A percentile compares a stretch with the other conserved stretches of the same genome.
Evolutionary conservation across 108 stramenopile genomes (phyloP).

Genomic region (Schizochytrium sp.): DNA sequence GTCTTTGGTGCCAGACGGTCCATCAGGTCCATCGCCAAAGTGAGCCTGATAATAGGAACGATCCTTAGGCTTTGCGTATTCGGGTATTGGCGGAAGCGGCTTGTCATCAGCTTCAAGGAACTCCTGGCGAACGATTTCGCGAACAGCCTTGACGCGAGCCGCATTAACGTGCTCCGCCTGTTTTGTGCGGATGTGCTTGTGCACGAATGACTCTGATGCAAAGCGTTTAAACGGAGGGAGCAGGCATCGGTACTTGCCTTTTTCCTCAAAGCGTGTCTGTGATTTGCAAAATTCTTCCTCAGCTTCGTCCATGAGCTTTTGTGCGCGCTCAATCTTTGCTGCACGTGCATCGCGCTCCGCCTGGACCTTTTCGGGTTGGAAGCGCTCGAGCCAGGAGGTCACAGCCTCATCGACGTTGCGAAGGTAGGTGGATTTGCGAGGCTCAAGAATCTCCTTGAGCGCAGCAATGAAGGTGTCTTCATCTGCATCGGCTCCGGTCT

Average conservation of each 20-base stretch:
- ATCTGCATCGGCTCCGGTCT: not conserved
- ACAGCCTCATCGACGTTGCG: constrained; percentile 11
- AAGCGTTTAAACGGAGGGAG: constrained; percentile 25
- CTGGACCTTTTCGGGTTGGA: constrained; percentile 5
- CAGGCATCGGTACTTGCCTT: constrained; percentile 16
- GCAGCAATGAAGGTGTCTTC: not conserved
- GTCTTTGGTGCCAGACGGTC: not conserved
- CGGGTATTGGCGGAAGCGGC: constrained; percentile 38
- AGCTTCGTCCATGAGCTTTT: constrained; percentile 31
- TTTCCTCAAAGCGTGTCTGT: constrained; percentile 1
- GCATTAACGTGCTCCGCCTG: constrained; percentile 25
- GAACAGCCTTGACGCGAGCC: constrained; percentile 20
- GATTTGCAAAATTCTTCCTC: constrained; percentile 27
- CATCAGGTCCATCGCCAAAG: not conserved
- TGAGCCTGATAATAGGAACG: constrained; percentile 3
- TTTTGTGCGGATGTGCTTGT: constrained; percentile 54
- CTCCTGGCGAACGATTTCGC: not conserved
- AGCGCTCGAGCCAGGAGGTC: not conserved
- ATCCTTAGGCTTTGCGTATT: constrained; percentile 25
- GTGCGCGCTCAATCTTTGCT: constrained; percentile 38
- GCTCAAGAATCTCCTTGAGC: constrained; percentile 21
- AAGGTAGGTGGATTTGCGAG: not conserved
- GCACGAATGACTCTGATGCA: constrained; percentile 15
- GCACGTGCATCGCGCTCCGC: not conserved
- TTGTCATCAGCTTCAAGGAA: constrained; percentile 47